Base-by-base conservation (phyloP, 1,284 basidiomycete genomes). In the Microbotryum lychnidis-dioicae region DNA sequence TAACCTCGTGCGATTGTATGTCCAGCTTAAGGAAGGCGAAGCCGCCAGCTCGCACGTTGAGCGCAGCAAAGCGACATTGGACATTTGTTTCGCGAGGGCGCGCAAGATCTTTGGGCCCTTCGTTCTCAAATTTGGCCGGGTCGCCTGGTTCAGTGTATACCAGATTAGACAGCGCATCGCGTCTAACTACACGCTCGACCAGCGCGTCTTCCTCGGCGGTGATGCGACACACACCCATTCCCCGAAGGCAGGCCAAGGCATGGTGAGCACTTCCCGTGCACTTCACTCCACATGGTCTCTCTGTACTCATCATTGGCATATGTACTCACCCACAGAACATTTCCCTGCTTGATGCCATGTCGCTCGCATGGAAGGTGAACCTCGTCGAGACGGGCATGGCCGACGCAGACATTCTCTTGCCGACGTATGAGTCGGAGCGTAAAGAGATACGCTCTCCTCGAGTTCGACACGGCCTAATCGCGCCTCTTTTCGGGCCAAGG, bases 181-280 rank as follows among this genome's bases (percentile, higher is more conserved):
- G 29, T 69, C 66, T 6, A 67, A 69, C 56, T 72, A 73, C 59
- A 71, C 69, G 7, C 66, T 72, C 45, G 71, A 72, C 52, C 61
- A 72, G 31, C 64, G 74, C 45, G 73, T 77, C 62, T 71, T 77
- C 62, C 68, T 77, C 29, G 75, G 73, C 25, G 76, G 76, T 46
- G 76, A 77, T 61, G 76, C 76, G 8, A 76, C 75, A 56, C 76
- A 77, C 69, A 77, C 76, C 8, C 76, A 77, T 66, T 74, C 73
- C 21, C 76, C 76, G 27, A 77, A 77, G 69, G 75, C 69, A 69
- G 63, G 75, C 57, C 67, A 73, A 72, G 70, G 73, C 33, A 50
- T 42, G 75, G 37, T 42, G 53, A 50, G 46, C 52, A n/a, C 58
- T 42, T 49, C 27, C 45, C 48, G n/a, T 37, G 27, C 21, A 53